Base-by-base conservation (phyloP, 2,329 filamentous ascomycete species). In the Corniculantispora saksenae region DNA sequence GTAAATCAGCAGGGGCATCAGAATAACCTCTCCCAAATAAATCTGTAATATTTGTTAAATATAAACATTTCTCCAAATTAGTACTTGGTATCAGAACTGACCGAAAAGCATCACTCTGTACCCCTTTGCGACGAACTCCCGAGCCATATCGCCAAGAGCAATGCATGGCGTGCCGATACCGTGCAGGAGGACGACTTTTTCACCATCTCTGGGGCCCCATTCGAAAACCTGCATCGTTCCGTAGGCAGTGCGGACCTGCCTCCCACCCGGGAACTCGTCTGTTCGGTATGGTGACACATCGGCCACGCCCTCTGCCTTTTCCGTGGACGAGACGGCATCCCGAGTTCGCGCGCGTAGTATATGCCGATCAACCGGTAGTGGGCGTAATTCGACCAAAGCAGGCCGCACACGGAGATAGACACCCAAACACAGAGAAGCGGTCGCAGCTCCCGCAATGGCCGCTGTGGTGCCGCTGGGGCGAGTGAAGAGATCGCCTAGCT, bases 151-250 rank as follows among this genome's bases (percentile, higher is more conserved):
- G 2, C 87, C 88, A 21, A 94, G 78, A 0, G 91, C 84, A 56
- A 94, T 80, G 67, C 88, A 89, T 0, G 93, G 92, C 7, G 92
- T 95, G 58, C 88, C 91, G 71, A 95, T 94, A 6, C 93, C 93
- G 75, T 94, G 93, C 19, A 96, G 78, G 29, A 96, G 79, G 17
- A 96, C 78, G 1, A 94, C 87, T 72, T 89, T 93, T 32, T 87
- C 83, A 1, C 91, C 92, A 43, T 84, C 79, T 66, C 87, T 83
- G 0, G 91, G 90, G 0, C 93, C 93, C 84, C 89, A 95, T 80
- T 96, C 93, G 73, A 93, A 94, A 3, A 92, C 88, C 54, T 89
- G 81, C 67, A 92, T 85, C 5, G 80, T 86, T 19, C 92, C 92
- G 72, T 92, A 93, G 7, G 89, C 86, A 4, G 87, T 90, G 15